Evolutionary conservation across 163 green algal genomes (phyloP).

Genomic region (Trebouxiophyceae sp.): DNA sequence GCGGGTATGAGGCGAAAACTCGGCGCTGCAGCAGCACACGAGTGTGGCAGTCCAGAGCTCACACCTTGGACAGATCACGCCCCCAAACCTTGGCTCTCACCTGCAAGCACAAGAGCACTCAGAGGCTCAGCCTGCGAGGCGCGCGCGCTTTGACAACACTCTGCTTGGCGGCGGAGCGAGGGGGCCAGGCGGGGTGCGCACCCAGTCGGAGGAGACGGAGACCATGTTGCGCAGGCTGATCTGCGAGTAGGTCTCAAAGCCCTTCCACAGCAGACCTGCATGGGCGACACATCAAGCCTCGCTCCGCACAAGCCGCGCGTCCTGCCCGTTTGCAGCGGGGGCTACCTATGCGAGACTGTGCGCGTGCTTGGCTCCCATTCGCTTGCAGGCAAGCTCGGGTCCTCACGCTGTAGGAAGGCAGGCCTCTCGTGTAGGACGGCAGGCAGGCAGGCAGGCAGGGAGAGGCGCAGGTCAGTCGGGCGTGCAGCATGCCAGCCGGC

Average conservation of each 20-base stretch:
- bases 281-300: not conserved
- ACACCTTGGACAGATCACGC: not conserved
- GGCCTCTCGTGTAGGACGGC: too few relatives aligned
- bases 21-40: too few relatives aligned
- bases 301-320: too few relatives aligned
- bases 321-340: too few relatives aligned
- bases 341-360: conserved; percentile 81
- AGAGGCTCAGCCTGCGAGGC: not conserved
- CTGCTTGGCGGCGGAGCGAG: not conserved
- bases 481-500: too few relatives aligned
- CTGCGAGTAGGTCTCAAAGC: conserved; percentile 77
- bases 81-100: not conserved
- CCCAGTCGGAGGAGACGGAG: conserved; percentile 65
- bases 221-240: conserved; percentile 72
- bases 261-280: conserved; percentile 61
- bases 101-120: not conserved
- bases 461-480: too few relatives aligned
- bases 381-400: too few relatives aligned
- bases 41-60: too few relatives aligned
- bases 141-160: not conserved
- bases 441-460: too few relatives aligned
- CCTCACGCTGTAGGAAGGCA: too few relatives aligned
- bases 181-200: conserved; percentile 20
- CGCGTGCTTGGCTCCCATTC: conserved; percentile 70
- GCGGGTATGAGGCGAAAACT: too few relatives aligned